Base-by-base conservation (phyloP, 257 asterid species). In the Catharanthus roseus region DNA sequence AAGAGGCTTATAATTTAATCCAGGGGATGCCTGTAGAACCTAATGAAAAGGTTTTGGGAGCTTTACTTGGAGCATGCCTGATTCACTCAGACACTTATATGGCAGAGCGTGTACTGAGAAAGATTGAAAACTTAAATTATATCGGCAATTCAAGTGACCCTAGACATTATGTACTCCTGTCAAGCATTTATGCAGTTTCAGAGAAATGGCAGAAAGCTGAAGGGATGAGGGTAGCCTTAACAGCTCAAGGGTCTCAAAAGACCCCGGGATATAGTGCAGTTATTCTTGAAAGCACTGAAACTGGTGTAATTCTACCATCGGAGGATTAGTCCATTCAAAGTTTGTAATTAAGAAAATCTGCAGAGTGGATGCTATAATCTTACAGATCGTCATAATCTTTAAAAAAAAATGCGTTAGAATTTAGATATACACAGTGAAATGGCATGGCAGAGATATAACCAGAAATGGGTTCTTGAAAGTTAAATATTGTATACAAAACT, bases 181-280 rank as follows among this genome's bases (percentile, higher is more conserved):
- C 96, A 1, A 88, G 77, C 76, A 85, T 92, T 42, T 85, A 85
- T 76, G 96, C 92, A 36, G 87, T 90, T 67, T 78, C 91, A 42
- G 95, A 88, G 68, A 85, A 81, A 77, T 92, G 98, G 98, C 89
- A 86, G 80, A 83, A 75, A 85, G 92, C 95, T 65, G 88, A 86
- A 82, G 73, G 79, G 24, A 84, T 81, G 76, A 84, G 95, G 62
- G 68, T 78, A 10, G 79, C 74, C 24, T 75, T 84, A 78, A 76
- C 81, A 13, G 81, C 68, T 73, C 82, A 41, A 61, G 88, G 90
- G 65, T 79, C 78, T 41, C 80, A 74, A 70, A 90, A 88, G 78
- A 65, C 76, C 65, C 86, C 88, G 13, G 97, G 96, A 49, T 69
- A 66, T 73, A 92, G 96, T 50, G 69, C 78, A 44, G 80, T 86